These are phyloP conservation scores for Cercospora citrullina DNA, from an alignment of 2,329 filamentous ascomycete genomes.

Conservation along the genomic window DNA sequence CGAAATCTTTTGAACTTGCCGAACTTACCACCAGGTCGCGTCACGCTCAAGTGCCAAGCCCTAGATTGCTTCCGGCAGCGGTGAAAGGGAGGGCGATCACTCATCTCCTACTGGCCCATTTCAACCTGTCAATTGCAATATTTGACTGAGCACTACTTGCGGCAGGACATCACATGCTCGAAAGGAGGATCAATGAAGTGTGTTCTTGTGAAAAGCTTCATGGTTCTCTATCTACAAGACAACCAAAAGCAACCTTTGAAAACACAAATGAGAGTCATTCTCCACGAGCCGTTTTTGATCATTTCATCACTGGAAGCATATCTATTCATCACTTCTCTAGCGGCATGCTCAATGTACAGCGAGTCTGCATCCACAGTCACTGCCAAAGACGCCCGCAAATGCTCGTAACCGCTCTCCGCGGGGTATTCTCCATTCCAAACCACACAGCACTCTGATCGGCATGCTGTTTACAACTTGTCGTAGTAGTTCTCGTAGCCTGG, in stretches of 20 bases:
- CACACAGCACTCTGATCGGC: constrained; percentile 21
- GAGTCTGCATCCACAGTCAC: constrained; percentile 19
- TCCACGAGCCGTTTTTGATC: constrained; percentile 19
- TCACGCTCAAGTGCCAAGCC: neutral
- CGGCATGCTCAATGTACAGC: constrained; percentile 22
- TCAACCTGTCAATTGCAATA: neutral
- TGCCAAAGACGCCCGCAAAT: constrained; percentile 27
- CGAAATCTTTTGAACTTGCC: neutral
- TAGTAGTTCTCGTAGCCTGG: constrained; percentile 80
- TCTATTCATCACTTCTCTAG: constrained; percentile 23
- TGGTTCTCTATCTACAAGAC: constrained; percentile 23
- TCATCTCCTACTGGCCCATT: neutral
- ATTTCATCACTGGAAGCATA: constrained; percentile 22
- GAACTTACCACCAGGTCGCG: neutral
- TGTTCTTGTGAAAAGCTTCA: constrained; percentile 22
- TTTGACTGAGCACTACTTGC: neutral
- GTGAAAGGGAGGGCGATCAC: neutral
- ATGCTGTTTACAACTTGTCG: constrained; percentile 40
- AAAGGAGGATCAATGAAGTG: neutral
- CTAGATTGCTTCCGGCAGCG: neutral
- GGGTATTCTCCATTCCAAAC: constrained; percentile 19
- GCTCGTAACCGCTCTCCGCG: constrained; percentile 22
- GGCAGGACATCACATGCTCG: neutral
- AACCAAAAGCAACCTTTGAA: constrained; percentile 23
- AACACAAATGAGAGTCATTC: constrained; percentile 32